Evolutionary conservation across 2,329 filamentous ascomycete genomes (phyloP), one percentile per base, ranked within the genome.

Genomic region (Alternaria incomplexa): DNA sequence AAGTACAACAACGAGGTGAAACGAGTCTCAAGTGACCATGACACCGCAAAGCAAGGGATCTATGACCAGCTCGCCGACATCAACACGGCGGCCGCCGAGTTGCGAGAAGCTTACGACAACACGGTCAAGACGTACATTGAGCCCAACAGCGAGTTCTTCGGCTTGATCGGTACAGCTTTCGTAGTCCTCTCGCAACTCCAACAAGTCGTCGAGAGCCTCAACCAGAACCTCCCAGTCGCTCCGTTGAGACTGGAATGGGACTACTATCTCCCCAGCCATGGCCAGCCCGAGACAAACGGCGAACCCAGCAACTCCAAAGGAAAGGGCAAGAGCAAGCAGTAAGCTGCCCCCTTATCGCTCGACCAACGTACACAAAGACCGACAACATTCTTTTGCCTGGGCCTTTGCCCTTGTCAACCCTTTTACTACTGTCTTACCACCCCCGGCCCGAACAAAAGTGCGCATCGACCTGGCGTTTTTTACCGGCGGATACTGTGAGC

Each of bases 211-310:
- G 56, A 69, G 9, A 22, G 30, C n/a, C 25, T 69, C 5, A 71
- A 69, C 15, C 54, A 65, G 44, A 69, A 67, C 6, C 15, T 62
- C 3, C 55, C 61, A 3, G 51, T 53, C 23, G 48, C 47, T 8
- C 51, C 56, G 13, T 12, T 64, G 9, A 55, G 30, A 26, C 10
- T 65, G 8, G 32, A 56, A 2, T 65, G 50, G 51, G 25, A 30
- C 10, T 45, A 25, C 32, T 52, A 62, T 6, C 51, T 67, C 2
- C 40, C 47, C n/a, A 30, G 23, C 12, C 57, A 56, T 4, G 30
- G 47, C 6, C 50, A 54, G 10, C 40, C 44, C n/a, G n/a, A 26
- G 8, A 17, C 20, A 22, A 50, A 50, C n/a, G 28, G 22, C 10
- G 44, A 55, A 28, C 46, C 51, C 28, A 22, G 47, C 13, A 44